Conservation (phyloP, 1,284 basidiomycete species). For the Ganoderma multipileum region DNA sequence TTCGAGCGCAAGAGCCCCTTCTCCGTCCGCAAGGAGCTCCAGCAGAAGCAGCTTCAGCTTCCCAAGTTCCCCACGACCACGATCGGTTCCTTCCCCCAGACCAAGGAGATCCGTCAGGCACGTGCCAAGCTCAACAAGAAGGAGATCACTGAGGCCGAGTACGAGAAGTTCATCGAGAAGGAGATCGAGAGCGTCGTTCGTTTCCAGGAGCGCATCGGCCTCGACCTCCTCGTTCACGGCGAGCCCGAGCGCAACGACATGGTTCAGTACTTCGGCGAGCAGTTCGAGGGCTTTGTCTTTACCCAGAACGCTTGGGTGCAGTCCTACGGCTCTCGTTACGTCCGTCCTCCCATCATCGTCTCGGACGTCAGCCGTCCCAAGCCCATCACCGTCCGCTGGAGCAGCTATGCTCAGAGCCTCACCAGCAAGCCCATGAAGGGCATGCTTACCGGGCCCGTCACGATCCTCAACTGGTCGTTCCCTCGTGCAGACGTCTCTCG, state of each 20-base stretch:
- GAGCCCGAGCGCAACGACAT: conserved; percentile 99
- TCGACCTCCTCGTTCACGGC: conserved; percentile 98
- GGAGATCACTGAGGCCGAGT: conserved; percentile 88
- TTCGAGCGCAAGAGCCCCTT: conserved; percentile 94
- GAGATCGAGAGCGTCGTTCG: conserved; percentile 95
- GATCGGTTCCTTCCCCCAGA: conserved; percentile 99
- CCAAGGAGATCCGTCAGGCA: conserved; percentile 97
- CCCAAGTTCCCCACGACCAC: conserved; percentile 99
- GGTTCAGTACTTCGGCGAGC: conserved; percentile 99
- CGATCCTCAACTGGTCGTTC: conserved; percentile 99
- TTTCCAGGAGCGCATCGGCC: conserved; percentile 96
- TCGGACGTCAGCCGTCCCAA: conserved; percentile 95
- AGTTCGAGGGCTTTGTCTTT: conserved; percentile 95
- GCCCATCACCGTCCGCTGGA: conserved; percentile 98
- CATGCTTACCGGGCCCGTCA: conserved; percentile 97
- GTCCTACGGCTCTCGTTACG: conserved; percentile 96
- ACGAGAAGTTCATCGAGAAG: conserved; percentile 98
- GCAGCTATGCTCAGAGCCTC: conserved; percentile 94
- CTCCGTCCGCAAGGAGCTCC: conserved; percentile 86
- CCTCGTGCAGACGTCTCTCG: conserved; percentile 97
- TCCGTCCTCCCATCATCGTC: conserved; percentile 98
- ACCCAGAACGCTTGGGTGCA: conserved; percentile 99
- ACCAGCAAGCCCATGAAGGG: conserved; percentile 98
- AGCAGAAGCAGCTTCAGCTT: conserved; percentile 89
- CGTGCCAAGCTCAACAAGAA: conserved; percentile 96